Evolutionary conservation across 352 stramenopile species (phyloP).

Genomic region (Phytophthora sp.): DNA sequence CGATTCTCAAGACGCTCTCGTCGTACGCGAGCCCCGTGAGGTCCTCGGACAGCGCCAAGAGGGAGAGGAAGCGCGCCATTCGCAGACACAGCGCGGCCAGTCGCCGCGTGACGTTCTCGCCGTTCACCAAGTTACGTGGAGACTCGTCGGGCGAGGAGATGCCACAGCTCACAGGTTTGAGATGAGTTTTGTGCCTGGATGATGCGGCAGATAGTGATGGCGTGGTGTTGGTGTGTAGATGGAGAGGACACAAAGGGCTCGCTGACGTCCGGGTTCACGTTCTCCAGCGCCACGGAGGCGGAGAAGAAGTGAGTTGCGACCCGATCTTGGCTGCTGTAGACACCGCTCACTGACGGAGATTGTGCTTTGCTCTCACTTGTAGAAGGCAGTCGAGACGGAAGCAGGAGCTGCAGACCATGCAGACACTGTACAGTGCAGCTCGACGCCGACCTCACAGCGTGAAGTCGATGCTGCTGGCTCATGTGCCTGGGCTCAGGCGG

Average conservation of each 20-base stretch:
- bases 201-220: background rate
- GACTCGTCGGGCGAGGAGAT: conserved; percentile 11
- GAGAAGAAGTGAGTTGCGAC: conserved; percentile 37
- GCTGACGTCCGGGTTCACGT: conserved; percentile 45
- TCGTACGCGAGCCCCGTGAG: conserved; percentile 32
- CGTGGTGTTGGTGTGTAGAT: conserved; percentile 10
- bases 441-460: conserved; percentile 44
- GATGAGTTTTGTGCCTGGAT: too few relatives aligned
- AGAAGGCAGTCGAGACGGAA: conserved; percentile 44
- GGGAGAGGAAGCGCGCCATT: conserved; percentile 25
- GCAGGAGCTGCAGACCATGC: conserved; percentile 53
- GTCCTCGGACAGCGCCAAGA: conserved; percentile 21
- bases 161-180: conserved; percentile 26
- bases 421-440: conserved; percentile 49
- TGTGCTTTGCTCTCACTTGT: background rate
- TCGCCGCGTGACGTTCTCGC: conserved; percentile 78
- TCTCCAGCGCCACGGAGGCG: conserved; percentile 35
- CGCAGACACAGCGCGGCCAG: conserved; percentile 24
- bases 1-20: conserved; percentile 70
- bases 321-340: background rate
- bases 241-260: conserved; percentile 17
- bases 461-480: conserved; percentile 41
- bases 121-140: conserved; percentile 62
- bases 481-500: conserved; percentile 46
- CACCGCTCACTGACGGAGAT: background rate